Conservation (phyloP, 352 stramenopile genomes). For the Phytophthora palmivora region DNA sequence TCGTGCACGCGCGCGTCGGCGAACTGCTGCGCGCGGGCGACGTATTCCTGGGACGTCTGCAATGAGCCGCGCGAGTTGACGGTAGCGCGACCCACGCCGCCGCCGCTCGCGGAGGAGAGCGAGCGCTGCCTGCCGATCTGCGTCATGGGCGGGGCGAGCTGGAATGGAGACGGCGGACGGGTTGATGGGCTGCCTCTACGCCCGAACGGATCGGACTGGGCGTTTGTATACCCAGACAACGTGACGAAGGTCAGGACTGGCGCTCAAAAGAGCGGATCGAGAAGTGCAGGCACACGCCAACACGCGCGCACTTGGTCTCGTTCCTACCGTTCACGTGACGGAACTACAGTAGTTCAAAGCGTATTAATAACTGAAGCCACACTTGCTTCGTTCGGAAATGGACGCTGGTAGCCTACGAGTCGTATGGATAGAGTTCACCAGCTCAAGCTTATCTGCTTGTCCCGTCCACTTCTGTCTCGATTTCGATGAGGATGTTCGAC, state of each 20-base stretch:
- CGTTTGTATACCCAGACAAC: slow-evolving; percentile 10
- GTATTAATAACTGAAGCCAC: neutral
- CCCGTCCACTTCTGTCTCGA: slow-evolving; percentile 19
- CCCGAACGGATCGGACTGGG: slow-evolving; percentile 1
- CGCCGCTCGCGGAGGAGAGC: slow-evolving; percentile 16
- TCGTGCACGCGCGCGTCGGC: slow-evolving; percentile 40
- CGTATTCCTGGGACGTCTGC: slow-evolving; percentile 41
- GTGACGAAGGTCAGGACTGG: slow-evolving; percentile 14
- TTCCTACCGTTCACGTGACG: no score
- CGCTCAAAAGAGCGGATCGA: slow-evolving; percentile 10
- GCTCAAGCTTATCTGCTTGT: neutral
- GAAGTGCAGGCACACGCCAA: slow-evolving; percentile 2
- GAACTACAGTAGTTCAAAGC: no score
- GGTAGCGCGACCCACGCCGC: slow-evolving; percentile 7
- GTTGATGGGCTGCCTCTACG: slow-evolving; percentile 11
- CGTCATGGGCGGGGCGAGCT: slow-evolving; percentile 18
- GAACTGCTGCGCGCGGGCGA: slow-evolving; percentile 40
- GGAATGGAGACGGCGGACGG: neutral
- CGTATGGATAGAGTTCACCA: no score
- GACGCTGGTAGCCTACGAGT: no score
- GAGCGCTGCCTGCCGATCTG: slow-evolving; percentile 22
- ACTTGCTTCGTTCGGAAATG: no score
- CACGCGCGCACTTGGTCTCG: no score
- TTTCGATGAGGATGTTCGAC: slow-evolving; percentile 28
- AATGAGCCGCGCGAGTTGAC: slow-evolving; percentile 31